These are phyloP conservation scores for Pulveroboletus sp. DNA, from an alignment of 768 basidiomycete species.

Conservation along the genomic window DNA sequence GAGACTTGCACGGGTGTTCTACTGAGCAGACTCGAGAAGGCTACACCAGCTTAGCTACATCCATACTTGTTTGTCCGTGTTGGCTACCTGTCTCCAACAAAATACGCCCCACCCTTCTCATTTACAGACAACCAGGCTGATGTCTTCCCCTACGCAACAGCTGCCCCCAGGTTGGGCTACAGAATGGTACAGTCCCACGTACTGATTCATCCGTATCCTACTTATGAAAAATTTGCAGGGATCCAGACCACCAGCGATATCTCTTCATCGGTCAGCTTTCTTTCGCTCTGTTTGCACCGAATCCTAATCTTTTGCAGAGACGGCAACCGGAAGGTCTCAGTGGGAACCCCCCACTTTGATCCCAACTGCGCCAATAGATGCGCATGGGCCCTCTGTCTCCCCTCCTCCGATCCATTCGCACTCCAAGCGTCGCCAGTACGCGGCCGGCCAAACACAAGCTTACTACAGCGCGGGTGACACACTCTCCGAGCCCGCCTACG, in stretches of 20 bases:
- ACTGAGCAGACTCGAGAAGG: constrained; percentile 49
- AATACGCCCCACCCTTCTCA: constrained; percentile 1
- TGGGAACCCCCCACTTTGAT: constrained; percentile 73
- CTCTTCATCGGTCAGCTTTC: constrained; percentile 77
- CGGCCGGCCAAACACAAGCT: constrained; percentile 87
- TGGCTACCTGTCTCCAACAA: constrained; percentile 24
- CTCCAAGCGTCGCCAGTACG: constrained; percentile 84
- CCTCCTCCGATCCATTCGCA: constrained; percentile 42
- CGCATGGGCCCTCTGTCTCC: constrained; percentile 40
- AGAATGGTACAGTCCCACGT: constrained; percentile 63
- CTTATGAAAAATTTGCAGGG: constrained; percentile 48
- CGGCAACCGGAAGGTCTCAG: constrained; percentile 75
- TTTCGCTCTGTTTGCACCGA: constrained; percentile 3
- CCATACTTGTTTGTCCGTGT: constrained; percentile 24
- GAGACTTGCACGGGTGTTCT: constrained; percentile 67
- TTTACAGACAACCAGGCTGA: background rate
- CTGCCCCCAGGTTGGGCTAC: constrained; percentile 90
- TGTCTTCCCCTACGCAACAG: constrained; percentile 54
- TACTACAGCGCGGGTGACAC: constrained; percentile 60
- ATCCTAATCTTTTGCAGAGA: constrained; percentile 49
- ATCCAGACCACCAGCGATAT: constrained; percentile 72
- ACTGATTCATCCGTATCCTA: background rate
- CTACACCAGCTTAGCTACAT: background rate
- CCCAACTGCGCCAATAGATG: constrained; percentile 35
- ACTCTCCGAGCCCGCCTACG: constrained; percentile 43